A percentile compares a stretch with the other conserved stretches of the same genome.
Conservation (phyloP, 2,329 filamentous ascomycete genomes). For the Colletotrichum eleusines region DNA sequence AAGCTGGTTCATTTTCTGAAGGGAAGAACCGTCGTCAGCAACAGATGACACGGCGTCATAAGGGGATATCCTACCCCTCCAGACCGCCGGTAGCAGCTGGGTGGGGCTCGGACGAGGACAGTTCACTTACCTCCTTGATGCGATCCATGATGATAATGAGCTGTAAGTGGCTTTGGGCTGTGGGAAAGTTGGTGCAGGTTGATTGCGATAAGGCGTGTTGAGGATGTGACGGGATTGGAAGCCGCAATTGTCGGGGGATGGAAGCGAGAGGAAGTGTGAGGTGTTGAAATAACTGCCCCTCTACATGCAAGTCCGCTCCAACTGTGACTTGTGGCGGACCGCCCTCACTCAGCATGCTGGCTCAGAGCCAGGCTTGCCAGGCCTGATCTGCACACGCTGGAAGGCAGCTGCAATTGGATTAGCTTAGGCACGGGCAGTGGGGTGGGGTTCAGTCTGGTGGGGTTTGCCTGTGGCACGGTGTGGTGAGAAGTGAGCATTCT, state of each 20-base stretch:
- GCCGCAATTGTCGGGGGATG: slow-evolving; percentile 45
- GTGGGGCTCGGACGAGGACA: slow-evolving; percentile 49
- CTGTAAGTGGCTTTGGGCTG: slow-evolving; percentile 44
- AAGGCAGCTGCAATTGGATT: slow-evolving; percentile 40
- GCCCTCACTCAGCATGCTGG: slow-evolving; percentile 35
- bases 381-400: slow-evolving; percentile 31
- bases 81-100: slow-evolving; percentile 38
- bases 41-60: slow-evolving; percentile 31
- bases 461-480: slow-evolving; percentile 36
- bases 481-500: slow-evolving; percentile 3
- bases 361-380: slow-evolving; percentile 17
- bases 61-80: slow-evolving; percentile 43
- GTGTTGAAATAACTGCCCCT: slow-evolving; percentile 49
- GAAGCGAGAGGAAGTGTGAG: slow-evolving; percentile 49
- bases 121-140: slow-evolving; percentile 84
- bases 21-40: slow-evolving; percentile 38
- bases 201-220: slow-evolving; percentile 42
- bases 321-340: slow-evolving; percentile 39
- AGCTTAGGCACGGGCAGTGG: slow-evolving; percentile 36
- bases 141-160: slow-evolving; percentile 74
- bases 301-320: slow-evolving; percentile 55
- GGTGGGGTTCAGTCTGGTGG: slow-evolving; percentile 38
- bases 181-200: slow-evolving; percentile 46
- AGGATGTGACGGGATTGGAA: slow-evolving; percentile 50
- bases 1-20: slow-evolving; percentile 93